Conservation (phyloP, 225 moss, liverwort and hornwort genomes). For the Ulota crispa region DNA sequence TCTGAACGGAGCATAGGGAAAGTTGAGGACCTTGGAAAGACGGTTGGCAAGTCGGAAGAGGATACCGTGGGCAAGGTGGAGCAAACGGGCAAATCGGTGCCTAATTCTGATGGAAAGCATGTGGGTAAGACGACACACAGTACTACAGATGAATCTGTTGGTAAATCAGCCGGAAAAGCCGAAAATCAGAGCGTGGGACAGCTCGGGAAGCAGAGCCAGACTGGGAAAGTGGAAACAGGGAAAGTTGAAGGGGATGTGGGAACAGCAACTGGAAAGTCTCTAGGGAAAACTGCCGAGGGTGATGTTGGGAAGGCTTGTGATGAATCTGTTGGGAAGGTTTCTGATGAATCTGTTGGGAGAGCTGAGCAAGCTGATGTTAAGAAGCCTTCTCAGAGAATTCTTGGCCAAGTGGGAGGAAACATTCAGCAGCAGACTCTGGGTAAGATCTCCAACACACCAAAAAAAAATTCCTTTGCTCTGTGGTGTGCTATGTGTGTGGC, state of each 20-base stretch:
- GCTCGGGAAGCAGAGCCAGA: conserved; percentile 13
- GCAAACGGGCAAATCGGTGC: conserved; percentile 17
- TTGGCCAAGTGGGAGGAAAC: neutral
- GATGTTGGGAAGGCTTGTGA: conserved; percentile 23
- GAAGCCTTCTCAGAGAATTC: neutral
- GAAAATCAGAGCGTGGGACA: conserved; percentile 27
- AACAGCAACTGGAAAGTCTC: conserved; percentile 11
- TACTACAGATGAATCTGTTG: conserved; percentile 1
- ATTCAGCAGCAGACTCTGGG: conserved; percentile 21
- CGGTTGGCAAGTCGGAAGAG: conserved; percentile 27
- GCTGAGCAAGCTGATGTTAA: conserved; percentile 2
- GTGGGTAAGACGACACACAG: conserved; percentile 11
- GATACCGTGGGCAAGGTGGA: conserved; percentile 12
- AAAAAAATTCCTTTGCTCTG: neutral
- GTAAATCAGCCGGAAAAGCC: conserved; percentile 28
- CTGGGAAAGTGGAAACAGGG: conserved; percentile 24
- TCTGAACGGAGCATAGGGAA: conserved; percentile 11
- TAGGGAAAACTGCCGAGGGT: conserved; percentile 17
- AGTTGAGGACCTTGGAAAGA: conserved; percentile 7
- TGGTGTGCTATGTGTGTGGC: neutral
- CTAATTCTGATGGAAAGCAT: conserved; percentile 10
- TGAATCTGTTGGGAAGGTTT: conserved; percentile 15
- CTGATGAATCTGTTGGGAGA: conserved; percentile 17
- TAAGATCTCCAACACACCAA: neutral
- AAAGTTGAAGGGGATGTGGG: conserved; percentile 25